phyloP scores from a whole-genome alignment of 176 grass and related monocot genomes.

The Oryza brachyantha region DNA sequence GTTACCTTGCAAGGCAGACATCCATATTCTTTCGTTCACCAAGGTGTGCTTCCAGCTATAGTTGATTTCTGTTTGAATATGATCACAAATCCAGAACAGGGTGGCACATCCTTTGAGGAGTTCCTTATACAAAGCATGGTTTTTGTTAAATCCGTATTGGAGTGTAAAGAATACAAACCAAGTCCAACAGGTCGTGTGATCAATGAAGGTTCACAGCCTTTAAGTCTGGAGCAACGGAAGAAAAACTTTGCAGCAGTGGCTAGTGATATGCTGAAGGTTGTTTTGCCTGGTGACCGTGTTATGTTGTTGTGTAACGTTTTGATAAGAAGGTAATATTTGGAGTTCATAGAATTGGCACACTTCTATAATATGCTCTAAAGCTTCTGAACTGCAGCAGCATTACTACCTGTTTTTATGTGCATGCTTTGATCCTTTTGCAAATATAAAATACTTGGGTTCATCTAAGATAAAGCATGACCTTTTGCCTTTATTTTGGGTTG shows the following conservation, averaged over 20 bases:
- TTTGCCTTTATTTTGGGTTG: background rate
- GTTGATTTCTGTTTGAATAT: conserved; percentile 86
- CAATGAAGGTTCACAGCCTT: conserved; percentile 50
- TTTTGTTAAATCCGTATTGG: conserved; percentile 78
- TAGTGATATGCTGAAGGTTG: conserved; percentile 66
- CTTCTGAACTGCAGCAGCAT: background rate
- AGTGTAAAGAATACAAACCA: conserved; percentile 95
- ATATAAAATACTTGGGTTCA: conserved; percentile 1
- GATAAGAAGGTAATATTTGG: conserved; percentile 72
- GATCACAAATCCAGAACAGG: conserved; percentile 83
- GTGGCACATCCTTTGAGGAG: conserved; percentile 67
- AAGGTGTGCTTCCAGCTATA: conserved; percentile 63
- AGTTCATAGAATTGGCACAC: background rate
- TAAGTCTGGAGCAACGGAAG: conserved; percentile 83
- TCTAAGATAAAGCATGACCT: background rate
- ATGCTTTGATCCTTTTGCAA: conserved; percentile 22
- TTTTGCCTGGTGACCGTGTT: conserved; percentile 75
- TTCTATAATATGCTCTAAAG: background rate
- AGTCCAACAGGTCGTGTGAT: conserved; percentile 72
- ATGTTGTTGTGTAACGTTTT: conserved; percentile 89
- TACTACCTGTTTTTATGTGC: background rate
- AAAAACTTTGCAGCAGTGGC: conserved; percentile 71
- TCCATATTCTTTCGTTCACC: conserved; percentile 88
- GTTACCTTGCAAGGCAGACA: conserved; percentile 72
- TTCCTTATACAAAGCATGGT: conserved; percentile 97